Evolutionary conservation across 768 basidiomycete genomes (phyloP).

Genomic region (Piloderma croceum): DNA sequence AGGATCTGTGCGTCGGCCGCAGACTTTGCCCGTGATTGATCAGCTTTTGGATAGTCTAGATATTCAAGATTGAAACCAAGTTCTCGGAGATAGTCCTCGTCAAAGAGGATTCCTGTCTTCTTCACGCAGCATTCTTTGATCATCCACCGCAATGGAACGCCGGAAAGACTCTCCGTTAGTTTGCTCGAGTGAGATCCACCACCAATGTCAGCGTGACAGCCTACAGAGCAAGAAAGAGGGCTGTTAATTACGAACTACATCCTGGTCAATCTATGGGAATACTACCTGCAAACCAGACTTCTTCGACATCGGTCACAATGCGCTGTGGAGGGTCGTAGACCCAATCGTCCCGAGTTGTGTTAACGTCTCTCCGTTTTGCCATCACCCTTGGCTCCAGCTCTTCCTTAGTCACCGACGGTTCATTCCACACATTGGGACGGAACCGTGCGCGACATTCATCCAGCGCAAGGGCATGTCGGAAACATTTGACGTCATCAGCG

Average conservation of each 20-base stretch:
- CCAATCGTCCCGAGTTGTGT: slow-evolving; percentile 39
- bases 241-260: no score
- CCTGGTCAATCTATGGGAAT: no score
- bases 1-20: no score
- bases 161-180: slow-evolving; percentile 53
- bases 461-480: slow-evolving; percentile 9
- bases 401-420: not conserved
- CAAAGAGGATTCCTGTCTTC: no score
- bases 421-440: slow-evolving; percentile 6
- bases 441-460: slow-evolving; percentile 7
- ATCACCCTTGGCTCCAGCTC: no score
- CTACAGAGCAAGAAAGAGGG: no score
- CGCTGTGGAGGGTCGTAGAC: no score
- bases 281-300: slow-evolving; percentile 90
- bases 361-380: slow-evolving; percentile 22
- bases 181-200: slow-evolving; percentile 63
- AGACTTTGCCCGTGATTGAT: no score
- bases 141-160: slow-evolving; percentile 70
- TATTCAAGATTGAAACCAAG: no score
- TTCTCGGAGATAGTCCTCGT: no score
- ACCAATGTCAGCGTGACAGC: slow-evolving; percentile 71
- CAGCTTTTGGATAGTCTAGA: no score
- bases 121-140: no score
- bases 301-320: slow-evolving; percentile 64
- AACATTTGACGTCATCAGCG: slow-evolving; percentile 32